Evolutionary conservation across 768 basidiomycete species (phyloP), one percentile per base, ranked within the genome.

Genomic region (Lyophyllum atratum): DNA sequence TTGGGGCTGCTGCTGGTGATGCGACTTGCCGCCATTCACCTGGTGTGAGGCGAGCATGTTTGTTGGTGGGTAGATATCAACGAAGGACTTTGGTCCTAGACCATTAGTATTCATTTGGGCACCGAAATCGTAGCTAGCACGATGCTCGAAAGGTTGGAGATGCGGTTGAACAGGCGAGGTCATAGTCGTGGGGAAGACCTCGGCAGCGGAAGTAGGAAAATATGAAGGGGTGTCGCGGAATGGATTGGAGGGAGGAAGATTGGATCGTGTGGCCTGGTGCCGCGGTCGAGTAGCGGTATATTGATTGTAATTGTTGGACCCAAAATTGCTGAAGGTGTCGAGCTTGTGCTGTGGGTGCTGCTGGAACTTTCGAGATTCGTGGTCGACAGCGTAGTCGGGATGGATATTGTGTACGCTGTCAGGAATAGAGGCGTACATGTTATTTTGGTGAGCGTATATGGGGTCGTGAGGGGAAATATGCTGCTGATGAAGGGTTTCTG

Each of bases 141-240:
- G 73, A 25, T 73, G 60, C 52, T 78, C 76, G 62, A 68, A 78
- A 28, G 74, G 49, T 25, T 73, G 67, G 42, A 73, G 59, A 48
- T 76, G 74, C n/a, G 72, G 55, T 55, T 72, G 77, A 2, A 73
- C 66, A 17, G 79, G 73, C 0, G 80, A 78, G 6, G 76, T 72
- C 34, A 77, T 59, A 44, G 72, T 68, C n/a, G 70, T 55, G 12
- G 73, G 57, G 55, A 72, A 79, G n/a, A 70, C 63, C 24, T 79
- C 78, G 29, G 59, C 49, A 19, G 64, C 53, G 21, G 71, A 55
- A 15, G 71, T 55, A 40, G 72, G 70, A 54, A 72, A 76, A 56
- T 68, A 74, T 25, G 67, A 55, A 22, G 65, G 52, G 55, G 67
- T 45, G 34, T 78, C 75, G 54, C 75, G 75, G 62, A 70, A 76